Conservation (phyloP, 208 protist species). For the Vickermania ingenoplastis region DNA sequence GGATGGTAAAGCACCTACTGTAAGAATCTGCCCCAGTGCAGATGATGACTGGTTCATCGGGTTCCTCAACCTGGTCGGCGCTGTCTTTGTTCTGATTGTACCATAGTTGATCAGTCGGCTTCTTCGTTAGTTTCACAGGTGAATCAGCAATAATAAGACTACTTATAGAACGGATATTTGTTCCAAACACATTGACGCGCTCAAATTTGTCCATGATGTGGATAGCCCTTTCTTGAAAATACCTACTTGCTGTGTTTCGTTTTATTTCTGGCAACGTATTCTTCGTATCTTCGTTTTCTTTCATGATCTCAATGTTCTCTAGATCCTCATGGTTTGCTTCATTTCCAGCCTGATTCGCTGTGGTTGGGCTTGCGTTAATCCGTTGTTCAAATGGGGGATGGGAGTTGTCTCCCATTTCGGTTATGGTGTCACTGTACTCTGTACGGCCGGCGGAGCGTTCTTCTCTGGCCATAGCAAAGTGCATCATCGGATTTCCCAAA, state of each 20-base stretch:
- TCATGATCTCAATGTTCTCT: no score
- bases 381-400: background rate
- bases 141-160: background rate
- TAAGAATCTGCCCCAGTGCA: conserved; percentile 53
- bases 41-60: conserved; percentile 32
- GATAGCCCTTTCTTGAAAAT: conserved; percentile 14
- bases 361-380: no score
- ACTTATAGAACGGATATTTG: conserved; percentile 13
- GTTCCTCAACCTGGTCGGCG: background rate
- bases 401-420: no score
- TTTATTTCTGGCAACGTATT: background rate
- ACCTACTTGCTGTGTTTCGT: background rate
- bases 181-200: conserved; percentile 31
- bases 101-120: background rate
- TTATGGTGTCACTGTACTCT: no score
- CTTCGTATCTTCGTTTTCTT: no score
- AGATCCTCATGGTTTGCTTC: no score
- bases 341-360: no score
- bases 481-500: conserved; percentile 28
- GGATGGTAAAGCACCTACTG: conserved; percentile 54
- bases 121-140: background rate
- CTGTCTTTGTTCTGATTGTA: background rate
- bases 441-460: background rate
- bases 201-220: conserved; percentile 20
- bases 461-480: conserved; percentile 4